phyloP scores from a whole-genome alignment of 2,329 filamentous ascomycete genomes.

The Penicillium frequentans region DNA sequence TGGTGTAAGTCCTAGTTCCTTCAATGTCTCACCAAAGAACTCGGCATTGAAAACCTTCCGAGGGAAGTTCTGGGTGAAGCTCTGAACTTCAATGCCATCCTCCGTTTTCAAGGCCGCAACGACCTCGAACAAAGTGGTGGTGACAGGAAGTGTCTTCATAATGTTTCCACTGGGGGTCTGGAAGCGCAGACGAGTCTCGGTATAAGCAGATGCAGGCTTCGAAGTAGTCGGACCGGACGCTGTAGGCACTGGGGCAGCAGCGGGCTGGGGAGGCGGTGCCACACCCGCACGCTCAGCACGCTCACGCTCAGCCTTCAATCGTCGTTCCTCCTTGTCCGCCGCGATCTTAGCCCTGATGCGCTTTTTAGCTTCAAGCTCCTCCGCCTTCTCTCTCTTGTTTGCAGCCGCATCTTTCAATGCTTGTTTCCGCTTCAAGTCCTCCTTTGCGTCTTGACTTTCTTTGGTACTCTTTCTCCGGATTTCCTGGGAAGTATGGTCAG shows the following conservation, averaged over 20 bases:
- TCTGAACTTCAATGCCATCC: conserved; percentile 67
- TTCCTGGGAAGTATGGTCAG: conserved; percentile 41
- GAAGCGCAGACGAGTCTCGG: conserved; percentile 76
- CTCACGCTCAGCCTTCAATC: conserved; percentile 78
- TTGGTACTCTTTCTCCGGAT: conserved; percentile 85
- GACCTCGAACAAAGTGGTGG: conserved; percentile 91
- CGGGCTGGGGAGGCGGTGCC: conserved; percentile 50
- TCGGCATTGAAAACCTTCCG: conserved; percentile 71
- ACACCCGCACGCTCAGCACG: conserved; percentile 85
- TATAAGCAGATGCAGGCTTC: conserved; percentile 71
- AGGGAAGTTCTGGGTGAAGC: conserved; percentile 85
- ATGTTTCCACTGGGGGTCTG: conserved; percentile 75
- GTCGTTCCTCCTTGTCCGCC: conserved; percentile 86
- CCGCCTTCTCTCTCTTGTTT: conserved; percentile 84
- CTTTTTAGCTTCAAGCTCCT: conserved; percentile 81
- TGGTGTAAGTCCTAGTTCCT: conserved; percentile 86
- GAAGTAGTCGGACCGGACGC: conserved; percentile 51
- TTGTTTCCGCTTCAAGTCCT: conserved; percentile 83
- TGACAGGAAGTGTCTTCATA: conserved; percentile 82
- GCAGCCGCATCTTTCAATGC: conserved; percentile 85
- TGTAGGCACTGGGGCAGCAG: conserved; percentile 44
- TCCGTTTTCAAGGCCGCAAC: conserved; percentile 73
- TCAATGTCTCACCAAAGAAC: conserved; percentile 88
- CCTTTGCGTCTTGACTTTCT: conserved; percentile 84
- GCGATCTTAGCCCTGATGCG: conserved; percentile 92